Evolutionary conservation across 768 basidiomycete genomes (phyloP), one percentile per base, ranked within the genome.

Genomic region (Postia placenta): DNA sequence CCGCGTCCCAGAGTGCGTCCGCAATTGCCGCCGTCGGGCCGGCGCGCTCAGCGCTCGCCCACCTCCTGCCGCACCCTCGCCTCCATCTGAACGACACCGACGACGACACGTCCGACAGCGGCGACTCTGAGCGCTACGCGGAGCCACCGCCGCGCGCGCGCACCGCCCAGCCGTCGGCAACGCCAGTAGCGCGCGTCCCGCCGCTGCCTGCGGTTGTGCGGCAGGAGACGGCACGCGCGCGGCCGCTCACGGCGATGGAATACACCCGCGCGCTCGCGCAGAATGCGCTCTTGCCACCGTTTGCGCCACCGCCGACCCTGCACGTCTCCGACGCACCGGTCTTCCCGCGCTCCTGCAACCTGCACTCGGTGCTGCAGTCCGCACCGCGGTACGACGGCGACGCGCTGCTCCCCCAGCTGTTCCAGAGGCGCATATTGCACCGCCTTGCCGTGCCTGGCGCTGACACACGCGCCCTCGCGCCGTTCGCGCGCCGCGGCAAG

Each of bases 301-400:
- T 64, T 37, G 65, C 72, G 20, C 66, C 73, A 3, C 69, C 80
- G 5, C 84, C 84, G 15, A 72, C 84, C 57, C 59, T 73, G 45
- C 69, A 70, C 45, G 56, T 60, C 23, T 51, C 69, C 45, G 63
- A 60, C 45, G 27, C 52, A 37, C 66, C 70, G 28, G 54, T 69
- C 33, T 84, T 75, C 60, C 82, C 82, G 50, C 78, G 78, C 25
- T 84, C 83, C n/a, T 74, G 67, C 49, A 78, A 81, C 56, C n/a
- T n/a, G 11, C n/a, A n/a, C n/a, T n/a, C n/a, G n/a, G n/a, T n/a
- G n/a, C n/a, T 42, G 51, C 69, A 47, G 64, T 55, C 42, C 53
- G 59, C 39, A 66, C 79, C 53, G 58, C 67, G 42, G 11, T 17
- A 26, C 11, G 66, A 51, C 19, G 52, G 51, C 38, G 68, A 69